Conservation (phyloP, 371 early-diverging fungal genomes). For the Apophysomyces elegans region DNA sequence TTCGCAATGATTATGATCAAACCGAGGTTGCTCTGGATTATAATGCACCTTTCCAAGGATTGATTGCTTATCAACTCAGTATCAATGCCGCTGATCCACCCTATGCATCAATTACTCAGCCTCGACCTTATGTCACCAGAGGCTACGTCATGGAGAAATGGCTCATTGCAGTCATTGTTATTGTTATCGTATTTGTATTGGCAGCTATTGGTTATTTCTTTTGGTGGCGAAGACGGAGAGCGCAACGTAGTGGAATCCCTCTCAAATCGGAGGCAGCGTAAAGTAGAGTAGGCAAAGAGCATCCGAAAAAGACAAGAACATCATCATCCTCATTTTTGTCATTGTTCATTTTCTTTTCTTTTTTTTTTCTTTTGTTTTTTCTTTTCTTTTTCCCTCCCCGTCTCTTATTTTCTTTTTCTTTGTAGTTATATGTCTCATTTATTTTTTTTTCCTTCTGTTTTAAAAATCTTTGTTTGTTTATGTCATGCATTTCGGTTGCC, state of each 20-base stretch:
- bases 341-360: too few relatives aligned
- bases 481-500: background rate
- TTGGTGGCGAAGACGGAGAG: slow-evolving; percentile 12
- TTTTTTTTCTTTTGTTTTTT: too few relatives aligned
- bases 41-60: slow-evolving; percentile 54
- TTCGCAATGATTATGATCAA: slow-evolving; percentile 52
- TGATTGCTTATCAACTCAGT: slow-evolving; percentile 57
- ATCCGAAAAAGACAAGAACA: too few relatives aligned
- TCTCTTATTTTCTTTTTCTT: too few relatives aligned
- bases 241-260: background rate
- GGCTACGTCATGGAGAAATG: slow-evolving; percentile 29
- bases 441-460: background rate
- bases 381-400: too few relatives aligned
- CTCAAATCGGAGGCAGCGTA: background rate
- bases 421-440: too few relatives aligned
- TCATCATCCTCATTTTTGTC: too few relatives aligned
- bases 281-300: background rate
- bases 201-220: slow-evolving; percentile 17
- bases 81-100: slow-evolving; percentile 47
- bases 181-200: slow-evolving; percentile 29
- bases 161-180: slow-evolving; percentile 58
- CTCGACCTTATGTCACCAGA: slow-evolving; percentile 27
- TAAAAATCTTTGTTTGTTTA: background rate
- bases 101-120: slow-evolving; percentile 46
- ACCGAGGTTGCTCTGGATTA: slow-evolving; percentile 62